Conservation (phyloP, 139 green algal genomes). For the Tetradesmus lagerheimii region DNA sequence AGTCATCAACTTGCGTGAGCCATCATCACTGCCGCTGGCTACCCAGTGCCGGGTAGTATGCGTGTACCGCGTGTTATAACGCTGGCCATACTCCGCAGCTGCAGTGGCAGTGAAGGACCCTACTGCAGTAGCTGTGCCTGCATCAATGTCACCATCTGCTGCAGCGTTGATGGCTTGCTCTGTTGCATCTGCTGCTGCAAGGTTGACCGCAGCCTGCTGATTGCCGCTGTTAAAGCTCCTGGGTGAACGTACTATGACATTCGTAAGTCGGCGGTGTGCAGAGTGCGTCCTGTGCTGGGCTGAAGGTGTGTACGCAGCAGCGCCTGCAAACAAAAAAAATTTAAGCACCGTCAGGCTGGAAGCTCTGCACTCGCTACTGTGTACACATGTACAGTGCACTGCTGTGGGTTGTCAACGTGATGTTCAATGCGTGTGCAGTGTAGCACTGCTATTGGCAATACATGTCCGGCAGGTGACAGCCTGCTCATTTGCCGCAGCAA, state of each 20-base stretch:
- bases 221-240: not conserved
- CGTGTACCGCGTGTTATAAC: too few relatives aligned
- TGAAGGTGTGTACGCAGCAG: not conserved
- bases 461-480: too few relatives aligned
- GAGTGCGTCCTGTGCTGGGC: not conserved
- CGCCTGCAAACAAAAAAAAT: not conserved
- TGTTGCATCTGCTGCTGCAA: constrained; percentile 78
- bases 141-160: not conserved
- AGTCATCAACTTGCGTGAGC: not conserved
- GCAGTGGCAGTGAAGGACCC: not conserved
- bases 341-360: not conserved
- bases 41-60: not conserved
- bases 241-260: not conserved
- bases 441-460: too few relatives aligned
- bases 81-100: not conserved
- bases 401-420: too few relatives aligned
- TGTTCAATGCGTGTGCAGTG: too few relatives aligned
- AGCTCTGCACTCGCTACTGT: too few relatives aligned
- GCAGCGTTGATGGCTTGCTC: not conserved
- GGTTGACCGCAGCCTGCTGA: constrained; percentile 63
- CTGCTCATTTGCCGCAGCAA: too few relatives aligned
- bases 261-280: not conserved
- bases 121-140: not conserved
- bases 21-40: not conserved
- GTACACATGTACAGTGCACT: too few relatives aligned